Evolutionary conservation across 768 basidiomycete genomes (phyloP).

Genomic region (Exsudoporus frostii): DNA sequence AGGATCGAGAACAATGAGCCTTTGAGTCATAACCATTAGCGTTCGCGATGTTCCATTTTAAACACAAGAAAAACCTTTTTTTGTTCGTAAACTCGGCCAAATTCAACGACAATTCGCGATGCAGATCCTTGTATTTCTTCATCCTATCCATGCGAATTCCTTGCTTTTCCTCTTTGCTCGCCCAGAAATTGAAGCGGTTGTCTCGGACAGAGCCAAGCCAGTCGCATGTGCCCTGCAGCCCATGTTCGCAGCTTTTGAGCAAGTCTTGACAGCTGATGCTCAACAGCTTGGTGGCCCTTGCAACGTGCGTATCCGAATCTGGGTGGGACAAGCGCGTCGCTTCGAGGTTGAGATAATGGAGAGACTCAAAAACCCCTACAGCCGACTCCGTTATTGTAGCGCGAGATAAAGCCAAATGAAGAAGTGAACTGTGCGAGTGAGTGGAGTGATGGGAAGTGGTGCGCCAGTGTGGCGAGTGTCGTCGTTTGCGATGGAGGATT

Average conservation of each 20-base stretch:
- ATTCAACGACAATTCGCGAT: conserved; percentile 33
- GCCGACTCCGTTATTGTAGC: conserved; percentile 42
- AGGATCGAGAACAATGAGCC: conserved; percentile 51
- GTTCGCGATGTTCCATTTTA: background rate
- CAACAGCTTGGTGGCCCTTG: conserved; percentile 43
- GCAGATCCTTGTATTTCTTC: conserved; percentile 36
- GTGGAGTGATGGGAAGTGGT: conserved; percentile 23
- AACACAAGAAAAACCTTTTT: conserved; percentile 41
- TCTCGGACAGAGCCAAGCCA: conserved; percentile 49
- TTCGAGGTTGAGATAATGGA: conserved; percentile 68
- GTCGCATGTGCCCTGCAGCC: conserved; percentile 38
- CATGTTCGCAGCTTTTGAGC: conserved; percentile 41
- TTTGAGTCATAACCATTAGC: conserved; percentile 31
- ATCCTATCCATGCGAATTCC: conserved; percentile 34
- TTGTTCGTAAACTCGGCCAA: conserved; percentile 48
- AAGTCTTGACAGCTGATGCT: conserved; percentile 53
- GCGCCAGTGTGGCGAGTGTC: conserved; percentile 12
- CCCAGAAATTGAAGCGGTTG: conserved; percentile 39
- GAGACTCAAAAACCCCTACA: conserved; percentile 73
- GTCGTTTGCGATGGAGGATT: conserved; percentile 5
- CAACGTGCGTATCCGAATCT: conserved; percentile 40
- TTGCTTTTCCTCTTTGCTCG: conserved; percentile 28
- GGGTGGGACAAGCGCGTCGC: conserved; percentile 51
- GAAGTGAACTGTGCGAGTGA: conserved; percentile 38
- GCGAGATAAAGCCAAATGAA: conserved; percentile 36